These are phyloP conservation scores for Alloascoidea africana DNA, from an alignment of 805 yeast species.

Conservation along the genomic window DNA sequence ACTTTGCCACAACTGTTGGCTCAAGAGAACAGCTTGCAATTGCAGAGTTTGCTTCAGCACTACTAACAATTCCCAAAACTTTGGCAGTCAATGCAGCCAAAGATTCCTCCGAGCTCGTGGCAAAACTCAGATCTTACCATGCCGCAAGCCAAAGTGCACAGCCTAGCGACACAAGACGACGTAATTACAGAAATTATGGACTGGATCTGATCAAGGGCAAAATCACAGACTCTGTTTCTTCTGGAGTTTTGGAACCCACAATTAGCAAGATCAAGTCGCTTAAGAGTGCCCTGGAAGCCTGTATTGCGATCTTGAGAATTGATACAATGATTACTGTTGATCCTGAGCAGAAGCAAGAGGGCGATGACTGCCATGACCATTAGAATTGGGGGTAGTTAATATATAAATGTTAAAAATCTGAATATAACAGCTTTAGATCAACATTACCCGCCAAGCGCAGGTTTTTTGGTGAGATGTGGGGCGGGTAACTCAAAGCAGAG, in stretches of 20 bases:
- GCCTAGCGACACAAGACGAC: slow-evolving; percentile 71
- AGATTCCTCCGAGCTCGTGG: slow-evolving; percentile 88
- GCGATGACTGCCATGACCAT: slow-evolving; percentile 84
- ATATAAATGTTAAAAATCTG: not conserved
- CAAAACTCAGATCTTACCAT: slow-evolving; percentile 91
- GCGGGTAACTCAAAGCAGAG: no score
- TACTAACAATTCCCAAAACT: slow-evolving; percentile 89
- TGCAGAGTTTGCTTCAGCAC: slow-evolving; percentile 89
- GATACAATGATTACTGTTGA: slow-evolving; percentile 97
- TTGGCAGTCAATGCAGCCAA: slow-evolving; percentile 95
- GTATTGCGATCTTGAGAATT: slow-evolving; percentile 91
- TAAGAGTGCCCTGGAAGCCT: slow-evolving; percentile 94
- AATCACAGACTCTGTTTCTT: slow-evolving; percentile 67
- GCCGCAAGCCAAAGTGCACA: slow-evolving; percentile 85
- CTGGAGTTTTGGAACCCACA: slow-evolving; percentile 94
- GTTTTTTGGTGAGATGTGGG: no score
- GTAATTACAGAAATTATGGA: slow-evolving; percentile 81
- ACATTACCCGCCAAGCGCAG: not conserved
- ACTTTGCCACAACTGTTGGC: slow-evolving; percentile 95
- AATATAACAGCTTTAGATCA: not conserved
- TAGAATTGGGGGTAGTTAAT: slow-evolving; percentile 16
- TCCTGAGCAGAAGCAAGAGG: slow-evolving; percentile 59
- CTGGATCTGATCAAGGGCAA: slow-evolving; percentile 84
- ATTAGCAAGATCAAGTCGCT: slow-evolving; percentile 83
- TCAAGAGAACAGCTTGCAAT: slow-evolving; percentile 96